Evolutionary conservation across 495 filamentous ascomycete species (phyloP), one percentile per base, ranked within the genome.

Genomic region (Tuber brumale): DNA sequence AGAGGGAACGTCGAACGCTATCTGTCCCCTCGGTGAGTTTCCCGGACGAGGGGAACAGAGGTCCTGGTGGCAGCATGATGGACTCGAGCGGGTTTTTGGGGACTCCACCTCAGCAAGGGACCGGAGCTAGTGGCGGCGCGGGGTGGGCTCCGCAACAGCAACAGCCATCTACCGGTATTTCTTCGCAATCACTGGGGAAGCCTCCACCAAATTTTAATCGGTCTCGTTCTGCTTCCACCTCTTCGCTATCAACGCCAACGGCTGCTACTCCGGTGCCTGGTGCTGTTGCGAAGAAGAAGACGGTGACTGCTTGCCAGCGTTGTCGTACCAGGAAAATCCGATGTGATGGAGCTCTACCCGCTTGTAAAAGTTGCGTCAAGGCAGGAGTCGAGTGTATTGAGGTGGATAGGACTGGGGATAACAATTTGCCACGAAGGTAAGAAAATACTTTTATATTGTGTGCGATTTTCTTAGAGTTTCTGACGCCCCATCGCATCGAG

Each of bases 241-340:
- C 81, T 37, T 75, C 81, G 16, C 44, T 83, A 43, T 82, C 81
- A 23, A 81, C 81, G 18, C 78, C 81, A 66, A 73, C 77, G 75
- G 78, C 74, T 37, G 27, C 74, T 71, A 66, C 48, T 42, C 79
- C 78, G 72, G 70, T 73, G 39, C 27, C 78, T 4, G 73, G 46
- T 45, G 72, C 70, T 8, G 16, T 66, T 37, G 61, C 42, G 42
- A 83, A 83, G 48, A 83, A 81, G 75, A 83, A 83, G 66, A 80
- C 81, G 19, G 81, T 83, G 41, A 83, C 81, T 23, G 82, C 82
- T 74, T 83, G 82, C 45, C 82, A 83, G 45, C 79, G 82, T 69
- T 83, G 82, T 70, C 79, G 82, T 23, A 83, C 81, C 16, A 81
- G 82, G 72, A 83, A 83, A 41, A 83, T 83, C 57, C 77, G 81